phyloP scores from a whole-genome alignment of 2,329 filamentous ascomycete genomes.

The Exophiala bonariae region DNA sequence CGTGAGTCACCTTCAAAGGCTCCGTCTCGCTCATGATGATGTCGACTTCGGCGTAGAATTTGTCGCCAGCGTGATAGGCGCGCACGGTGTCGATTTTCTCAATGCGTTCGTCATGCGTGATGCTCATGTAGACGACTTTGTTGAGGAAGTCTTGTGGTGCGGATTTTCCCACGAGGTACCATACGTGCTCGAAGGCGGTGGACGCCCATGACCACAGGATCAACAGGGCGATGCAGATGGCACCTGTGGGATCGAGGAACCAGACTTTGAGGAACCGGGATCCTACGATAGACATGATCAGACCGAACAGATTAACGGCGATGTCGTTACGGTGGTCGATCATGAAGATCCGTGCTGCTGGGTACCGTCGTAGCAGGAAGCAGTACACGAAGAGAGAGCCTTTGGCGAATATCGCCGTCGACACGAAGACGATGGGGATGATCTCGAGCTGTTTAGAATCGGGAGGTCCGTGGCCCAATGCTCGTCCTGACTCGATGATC shows the following conservation, averaged over 20 bases:
- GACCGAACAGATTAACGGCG: constrained; percentile 55
- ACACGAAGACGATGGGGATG: constrained; percentile 57
- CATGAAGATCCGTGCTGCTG: constrained; percentile 28
- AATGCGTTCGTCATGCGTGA: constrained; percentile 57
- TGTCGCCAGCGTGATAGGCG: constrained; percentile 62
- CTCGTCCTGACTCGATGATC: constrained; percentile 59
- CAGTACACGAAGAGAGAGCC: constrained; percentile 26
- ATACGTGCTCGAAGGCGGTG: constrained; percentile 63
- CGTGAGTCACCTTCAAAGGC: constrained; percentile 58
- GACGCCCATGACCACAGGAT: constrained; percentile 63
- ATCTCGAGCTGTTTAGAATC: constrained; percentile 50
- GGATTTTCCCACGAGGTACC: constrained; percentile 61
- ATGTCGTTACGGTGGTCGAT: constrained; percentile 61
- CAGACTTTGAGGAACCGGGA: constrained; percentile 46
- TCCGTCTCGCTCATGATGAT: constrained; percentile 59
- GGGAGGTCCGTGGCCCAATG: constrained; percentile 46
- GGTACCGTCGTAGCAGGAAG: constrained; percentile 25
- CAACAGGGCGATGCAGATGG: constrained; percentile 60
- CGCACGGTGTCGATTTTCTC: constrained; percentile 61
- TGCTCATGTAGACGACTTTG: constrained; percentile 57
- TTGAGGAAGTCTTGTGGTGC: constrained; percentile 59
- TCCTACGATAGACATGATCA: constrained; percentile 58
- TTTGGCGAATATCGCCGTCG: constrained; percentile 40
- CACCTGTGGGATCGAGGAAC: constrained; percentile 63
- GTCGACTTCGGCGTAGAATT: constrained; percentile 64